These are phyloP conservation scores for Apiospora marii DNA, from an alignment of 2,329 filamentous ascomycete genomes.

Conservation along the genomic window DNA sequence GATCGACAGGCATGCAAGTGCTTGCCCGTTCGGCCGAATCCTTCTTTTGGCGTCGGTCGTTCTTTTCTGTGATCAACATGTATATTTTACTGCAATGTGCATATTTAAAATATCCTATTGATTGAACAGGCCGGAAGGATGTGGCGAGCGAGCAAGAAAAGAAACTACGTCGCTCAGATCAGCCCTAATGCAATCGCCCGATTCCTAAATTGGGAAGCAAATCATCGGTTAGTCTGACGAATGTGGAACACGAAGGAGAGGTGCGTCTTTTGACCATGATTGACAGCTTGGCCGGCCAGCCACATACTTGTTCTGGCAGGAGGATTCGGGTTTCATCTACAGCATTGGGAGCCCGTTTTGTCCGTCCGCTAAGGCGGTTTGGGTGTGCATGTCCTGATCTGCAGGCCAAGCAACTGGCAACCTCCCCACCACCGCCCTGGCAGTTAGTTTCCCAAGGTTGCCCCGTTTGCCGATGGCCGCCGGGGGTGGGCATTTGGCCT, in stretches of 20 bases:
- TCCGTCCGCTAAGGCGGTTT: background rate
- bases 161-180: background rate
- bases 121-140: background rate
- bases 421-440: background rate
- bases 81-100: too few species aligned
- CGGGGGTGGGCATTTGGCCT: too few species aligned
- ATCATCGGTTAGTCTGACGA: background rate
- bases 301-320: background rate
- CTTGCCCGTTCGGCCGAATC: background rate
- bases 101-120: too few species aligned
- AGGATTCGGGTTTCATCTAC: background rate
- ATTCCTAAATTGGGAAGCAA: background rate
- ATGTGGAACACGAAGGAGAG: conserved; percentile 5
- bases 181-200: background rate
- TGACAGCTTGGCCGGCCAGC: background rate
- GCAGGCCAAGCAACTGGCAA: background rate
- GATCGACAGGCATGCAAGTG: conserved; percentile 11
- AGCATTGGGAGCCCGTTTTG: background rate
- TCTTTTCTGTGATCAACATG: too few species aligned
- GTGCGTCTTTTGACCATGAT: background rate
- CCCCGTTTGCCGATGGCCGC: background rate
- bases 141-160: background rate
- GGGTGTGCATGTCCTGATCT: background rate
- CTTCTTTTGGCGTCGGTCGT: background rate
- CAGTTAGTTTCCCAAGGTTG: too few species aligned